phyloP scores from a whole-genome alignment of 2,329 filamentous ascomycete genomes.

The Canariomyces notabilis region DNA sequence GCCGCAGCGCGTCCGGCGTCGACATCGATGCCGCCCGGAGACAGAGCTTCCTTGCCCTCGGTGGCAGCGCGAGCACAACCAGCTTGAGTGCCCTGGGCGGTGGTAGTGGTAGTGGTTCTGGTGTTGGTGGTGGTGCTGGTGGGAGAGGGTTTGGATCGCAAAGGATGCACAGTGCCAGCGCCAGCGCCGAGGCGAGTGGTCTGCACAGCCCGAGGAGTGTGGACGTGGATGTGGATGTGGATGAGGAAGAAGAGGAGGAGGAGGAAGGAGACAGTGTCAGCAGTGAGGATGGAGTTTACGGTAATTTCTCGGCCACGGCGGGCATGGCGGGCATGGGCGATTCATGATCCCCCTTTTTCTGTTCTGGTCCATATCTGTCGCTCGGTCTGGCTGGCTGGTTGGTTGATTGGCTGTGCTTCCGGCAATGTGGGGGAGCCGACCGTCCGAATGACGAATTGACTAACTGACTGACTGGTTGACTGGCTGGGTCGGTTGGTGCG shows the following conservation, averaged over 20 bases:
- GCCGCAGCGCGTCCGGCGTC: constrained; percentile 46
- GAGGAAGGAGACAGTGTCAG: constrained; percentile 38
- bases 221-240: constrained; percentile 48
- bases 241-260: constrained; percentile 36
- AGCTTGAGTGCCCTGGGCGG: constrained; percentile 20
- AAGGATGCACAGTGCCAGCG: constrained; percentile 39
- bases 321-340: constrained; percentile 28
- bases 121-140: constrained; percentile 13
- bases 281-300: constrained; percentile 54
- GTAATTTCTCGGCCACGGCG: constrained; percentile 31
- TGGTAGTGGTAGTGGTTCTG: constrained; percentile 13
- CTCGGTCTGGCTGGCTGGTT: too few species aligned
- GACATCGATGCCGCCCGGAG: constrained; percentile 41
- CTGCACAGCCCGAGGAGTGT: constrained; percentile 48
- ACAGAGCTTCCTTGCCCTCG: constrained; percentile 35
- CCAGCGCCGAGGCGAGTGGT: constrained; percentile 40
- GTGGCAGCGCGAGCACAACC: constrained; percentile 11
- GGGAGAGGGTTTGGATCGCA: constrained; percentile 23
- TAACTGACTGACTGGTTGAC: not conserved
- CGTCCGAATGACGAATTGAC: too few species aligned
- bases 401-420: too few species aligned
- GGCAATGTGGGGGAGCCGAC: too few species aligned
- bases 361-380: too few species aligned
- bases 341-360: too few species aligned
- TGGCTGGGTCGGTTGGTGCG: too few species aligned